phyloP scores from a whole-genome alignment of 208 protist genomes.

The Crithidia acanthocephali region DNA sequence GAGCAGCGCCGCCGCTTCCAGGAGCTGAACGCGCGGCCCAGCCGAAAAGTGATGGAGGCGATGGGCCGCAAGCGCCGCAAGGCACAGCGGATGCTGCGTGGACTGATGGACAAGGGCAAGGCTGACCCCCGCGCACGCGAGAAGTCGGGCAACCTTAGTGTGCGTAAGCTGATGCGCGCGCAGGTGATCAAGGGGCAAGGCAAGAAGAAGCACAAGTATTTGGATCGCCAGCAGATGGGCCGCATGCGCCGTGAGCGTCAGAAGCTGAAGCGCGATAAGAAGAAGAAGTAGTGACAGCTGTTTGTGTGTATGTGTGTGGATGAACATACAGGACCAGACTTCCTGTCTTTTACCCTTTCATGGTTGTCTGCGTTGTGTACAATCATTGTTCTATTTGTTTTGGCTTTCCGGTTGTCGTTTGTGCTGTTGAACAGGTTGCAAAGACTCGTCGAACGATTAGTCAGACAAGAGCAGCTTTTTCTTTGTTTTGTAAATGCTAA shows the following conservation, averaged over 20 bases:
- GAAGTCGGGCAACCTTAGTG: slow-evolving; percentile 75
- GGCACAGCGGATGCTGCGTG: slow-evolving; percentile 81
- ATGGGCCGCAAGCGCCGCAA: slow-evolving; percentile 95
- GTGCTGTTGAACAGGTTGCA: too few species aligned
- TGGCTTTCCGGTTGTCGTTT: too few species aligned
- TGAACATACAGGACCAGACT: too few species aligned
- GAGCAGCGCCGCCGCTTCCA: slow-evolving; percentile 89
- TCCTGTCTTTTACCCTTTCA: not conserved
- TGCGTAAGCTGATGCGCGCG: slow-evolving; percentile 90
- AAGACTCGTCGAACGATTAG: too few species aligned
- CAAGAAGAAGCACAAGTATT: slow-evolving; percentile 86
- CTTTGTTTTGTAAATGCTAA: not conserved
- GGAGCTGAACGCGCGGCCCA: slow-evolving; percentile 95
- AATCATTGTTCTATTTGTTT: too few species aligned
- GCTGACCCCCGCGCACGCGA: slow-evolving; percentile 83
- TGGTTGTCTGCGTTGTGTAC: too few species aligned
- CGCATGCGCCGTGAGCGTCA: slow-evolving; percentile 67
- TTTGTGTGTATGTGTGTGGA: not conserved
- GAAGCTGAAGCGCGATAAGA: slow-evolving; percentile 39
- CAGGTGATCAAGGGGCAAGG: slow-evolving; percentile 77
- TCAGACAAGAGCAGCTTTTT: too few species aligned
- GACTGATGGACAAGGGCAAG: slow-evolving; percentile 91
- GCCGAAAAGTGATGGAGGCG: slow-evolving; percentile 98
- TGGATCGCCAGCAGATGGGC: slow-evolving; percentile 80
- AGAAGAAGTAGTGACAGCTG: slow-evolving; percentile 1